These are phyloP conservation scores for Acer campestre DNA, from an alignment of 345 rosid genomes.

Conservation along the genomic window DNA sequence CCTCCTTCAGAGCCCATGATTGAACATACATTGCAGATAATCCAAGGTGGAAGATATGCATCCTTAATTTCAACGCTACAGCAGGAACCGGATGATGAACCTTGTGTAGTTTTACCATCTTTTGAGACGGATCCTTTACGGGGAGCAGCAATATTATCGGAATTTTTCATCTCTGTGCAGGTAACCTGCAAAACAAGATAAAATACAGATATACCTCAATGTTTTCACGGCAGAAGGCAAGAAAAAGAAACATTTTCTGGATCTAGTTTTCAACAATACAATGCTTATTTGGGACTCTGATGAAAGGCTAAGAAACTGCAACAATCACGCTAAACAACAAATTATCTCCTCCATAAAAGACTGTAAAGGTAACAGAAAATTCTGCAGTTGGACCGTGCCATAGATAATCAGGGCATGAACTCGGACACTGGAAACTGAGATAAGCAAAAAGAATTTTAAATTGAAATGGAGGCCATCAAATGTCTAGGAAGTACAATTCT, in stretches of 20 bases:
- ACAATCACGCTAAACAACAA: not conserved
- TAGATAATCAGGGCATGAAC: not conserved
- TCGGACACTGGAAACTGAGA: not conserved
- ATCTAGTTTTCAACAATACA: not conserved
- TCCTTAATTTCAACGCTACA: constrained; percentile 70
- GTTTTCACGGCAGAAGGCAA: constrained; percentile 6
- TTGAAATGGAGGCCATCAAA: not conserved
- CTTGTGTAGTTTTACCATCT: constrained; percentile 27
- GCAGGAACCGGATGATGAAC: constrained; percentile 34
- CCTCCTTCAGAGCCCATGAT: constrained; percentile 53
- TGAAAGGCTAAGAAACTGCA: not conserved
- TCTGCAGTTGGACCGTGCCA: not conserved
- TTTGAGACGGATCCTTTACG: constrained; percentile 24
- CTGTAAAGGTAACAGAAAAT: not conserved
- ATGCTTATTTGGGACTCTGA: not conserved
- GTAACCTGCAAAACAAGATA: constrained; percentile 59
- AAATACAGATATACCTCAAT: constrained; percentile 12
- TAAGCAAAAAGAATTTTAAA: not conserved
- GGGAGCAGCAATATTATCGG: constrained; percentile 36
- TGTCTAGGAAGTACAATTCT: not conserved
- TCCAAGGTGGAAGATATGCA: constrained; percentile 84
- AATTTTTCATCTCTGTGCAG: constrained; percentile 62
- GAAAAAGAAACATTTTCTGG: constrained; percentile 2
- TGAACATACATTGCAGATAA: constrained; percentile 64
- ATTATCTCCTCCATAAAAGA: not conserved